phyloP scores from a whole-genome alignment of 192 early-diverging fungal species.

The Umbelopsis ramanniana region DNA sequence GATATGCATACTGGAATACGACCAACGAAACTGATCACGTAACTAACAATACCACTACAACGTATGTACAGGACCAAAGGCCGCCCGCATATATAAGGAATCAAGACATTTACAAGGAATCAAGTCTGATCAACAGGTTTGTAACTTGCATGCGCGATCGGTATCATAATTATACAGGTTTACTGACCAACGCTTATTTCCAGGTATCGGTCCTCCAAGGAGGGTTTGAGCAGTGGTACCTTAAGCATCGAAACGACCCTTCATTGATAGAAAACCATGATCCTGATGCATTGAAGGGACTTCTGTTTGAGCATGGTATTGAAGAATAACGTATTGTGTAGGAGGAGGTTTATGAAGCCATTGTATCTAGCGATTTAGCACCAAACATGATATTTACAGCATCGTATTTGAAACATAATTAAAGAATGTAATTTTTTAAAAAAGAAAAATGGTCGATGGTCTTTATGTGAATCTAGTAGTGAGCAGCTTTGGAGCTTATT shows the following conservation, averaged over 20 bases:
- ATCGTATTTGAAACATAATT: background rate
- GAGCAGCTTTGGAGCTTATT: constrained; percentile 26
- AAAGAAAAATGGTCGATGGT: background rate
- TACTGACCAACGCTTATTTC: constrained; percentile 26
- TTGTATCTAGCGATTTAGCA: no score
- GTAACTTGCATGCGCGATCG: background rate
- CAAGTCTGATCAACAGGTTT: constrained; percentile 32
- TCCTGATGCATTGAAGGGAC: constrained; percentile 49
- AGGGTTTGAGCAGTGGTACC: constrained; percentile 71
- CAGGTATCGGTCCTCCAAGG: constrained; percentile 63
- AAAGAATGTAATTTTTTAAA: background rate
- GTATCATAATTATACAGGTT: background rate
- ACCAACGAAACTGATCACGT: no score
- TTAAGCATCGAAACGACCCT: constrained; percentile 56
- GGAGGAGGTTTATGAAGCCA: background rate
- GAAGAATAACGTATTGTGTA: background rate
- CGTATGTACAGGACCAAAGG: constrained; percentile 57
- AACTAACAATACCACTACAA: no score
- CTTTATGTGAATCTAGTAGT: background rate
- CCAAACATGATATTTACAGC: background rate
- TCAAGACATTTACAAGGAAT: constrained; percentile 38
- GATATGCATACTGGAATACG: background rate
- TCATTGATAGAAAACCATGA: constrained; percentile 65
- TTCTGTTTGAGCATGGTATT: background rate
- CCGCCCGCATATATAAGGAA: constrained; percentile 66